A percentile compares a stretch with the other conserved stretches of the same genome.
Conservation (phyloP, 768 basidiomycete species). For the Candolleomyces eurysporus region DNA sequence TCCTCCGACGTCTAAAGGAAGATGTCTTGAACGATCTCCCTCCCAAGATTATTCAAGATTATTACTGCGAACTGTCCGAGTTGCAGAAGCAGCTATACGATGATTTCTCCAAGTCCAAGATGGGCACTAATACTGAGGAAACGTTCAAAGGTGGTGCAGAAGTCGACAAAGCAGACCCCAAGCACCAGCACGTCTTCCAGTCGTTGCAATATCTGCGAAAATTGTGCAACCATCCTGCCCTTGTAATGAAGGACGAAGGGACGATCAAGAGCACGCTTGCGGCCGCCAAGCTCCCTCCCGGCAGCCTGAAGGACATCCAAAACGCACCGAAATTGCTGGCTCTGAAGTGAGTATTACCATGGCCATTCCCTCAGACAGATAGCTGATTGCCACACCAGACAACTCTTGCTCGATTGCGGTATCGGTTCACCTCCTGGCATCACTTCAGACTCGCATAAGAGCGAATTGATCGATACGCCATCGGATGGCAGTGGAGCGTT, state of each 20-base stretch:
- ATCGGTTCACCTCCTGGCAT: constrained; percentile 61
- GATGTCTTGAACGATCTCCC: constrained; percentile 94
- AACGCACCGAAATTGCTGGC: constrained; percentile 95
- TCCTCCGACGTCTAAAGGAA: constrained; percentile 94
- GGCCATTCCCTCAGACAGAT: neutral
- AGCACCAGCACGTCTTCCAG: constrained; percentile 92
- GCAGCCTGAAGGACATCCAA: constrained; percentile 69
- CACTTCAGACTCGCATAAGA: constrained; percentile 57
- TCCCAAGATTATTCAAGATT: constrained; percentile 99
- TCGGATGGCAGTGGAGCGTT: constrained; percentile 57
- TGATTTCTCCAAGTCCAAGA: constrained; percentile 83
- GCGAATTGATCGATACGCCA: constrained; percentile 62
- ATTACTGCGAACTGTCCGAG: constrained; percentile 96
- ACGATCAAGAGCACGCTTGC: constrained; percentile 57
- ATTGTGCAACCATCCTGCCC: constrained; percentile 94
- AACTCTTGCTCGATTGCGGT: constrained; percentile 92
- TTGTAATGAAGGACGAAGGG: constrained; percentile 77
- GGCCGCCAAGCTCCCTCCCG: constrained; percentile 47
- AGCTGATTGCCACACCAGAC: constrained; percentile 44
- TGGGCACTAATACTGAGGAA: constrained; percentile 60
- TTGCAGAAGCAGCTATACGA: constrained; percentile 94
- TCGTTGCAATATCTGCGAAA: constrained; percentile 95
- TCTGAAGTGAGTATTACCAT: constrained; percentile 58
- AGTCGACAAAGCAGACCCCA: constrained; percentile 36
- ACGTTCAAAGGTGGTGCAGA: constrained; percentile 48